Percentiles rank a stretch among this genome's conserved stretches.
Conservation (phyloP, 2,329 filamentous ascomycete genomes). For the Eurotiales sp. region DNA sequence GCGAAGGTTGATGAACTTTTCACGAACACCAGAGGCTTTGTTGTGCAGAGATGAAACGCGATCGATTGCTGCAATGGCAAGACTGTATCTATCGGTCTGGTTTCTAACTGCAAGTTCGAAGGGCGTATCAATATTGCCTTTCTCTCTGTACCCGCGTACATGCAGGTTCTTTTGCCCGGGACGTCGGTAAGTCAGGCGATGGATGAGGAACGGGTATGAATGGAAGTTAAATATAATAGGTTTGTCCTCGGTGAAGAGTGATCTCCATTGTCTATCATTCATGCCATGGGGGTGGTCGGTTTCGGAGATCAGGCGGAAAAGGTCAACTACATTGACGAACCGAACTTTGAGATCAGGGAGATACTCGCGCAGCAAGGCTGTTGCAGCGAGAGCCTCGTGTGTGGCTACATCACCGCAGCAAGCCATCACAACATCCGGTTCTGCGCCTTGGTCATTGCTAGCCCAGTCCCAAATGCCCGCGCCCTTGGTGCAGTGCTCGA, state of each 20-base stretch:
- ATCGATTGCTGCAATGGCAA: constrained; percentile 74
- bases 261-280: constrained; percentile 60
- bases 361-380: constrained; percentile 67
- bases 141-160: constrained; percentile 76
- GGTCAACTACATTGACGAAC: constrained; percentile 74
- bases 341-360: constrained; percentile 71
- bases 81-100: constrained; percentile 70
- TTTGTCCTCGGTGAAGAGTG: constrained; percentile 68
- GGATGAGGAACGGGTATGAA: constrained; percentile 75
- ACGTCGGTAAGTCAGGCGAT: constrained; percentile 71
- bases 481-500: constrained; percentile 74
- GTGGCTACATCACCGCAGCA: constrained; percentile 72
- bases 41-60: constrained; percentile 61
- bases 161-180: constrained; percentile 65
- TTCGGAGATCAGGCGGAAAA: constrained; percentile 73
- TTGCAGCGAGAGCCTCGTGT: constrained; percentile 69
- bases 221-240: constrained; percentile 83
- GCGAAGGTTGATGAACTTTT: constrained; percentile 62
- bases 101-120: constrained; percentile 76
- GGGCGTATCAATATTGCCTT: constrained; percentile 80
- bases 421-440: constrained; percentile 74
- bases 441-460: constrained; percentile 63
- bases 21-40: constrained; percentile 58
- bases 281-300: constrained; percentile 71
- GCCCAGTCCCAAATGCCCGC: constrained; percentile 76